phyloP scores from a whole-genome alignment of 2,329 filamentous ascomycete species.

The Fusarium avenaceum region DNA sequence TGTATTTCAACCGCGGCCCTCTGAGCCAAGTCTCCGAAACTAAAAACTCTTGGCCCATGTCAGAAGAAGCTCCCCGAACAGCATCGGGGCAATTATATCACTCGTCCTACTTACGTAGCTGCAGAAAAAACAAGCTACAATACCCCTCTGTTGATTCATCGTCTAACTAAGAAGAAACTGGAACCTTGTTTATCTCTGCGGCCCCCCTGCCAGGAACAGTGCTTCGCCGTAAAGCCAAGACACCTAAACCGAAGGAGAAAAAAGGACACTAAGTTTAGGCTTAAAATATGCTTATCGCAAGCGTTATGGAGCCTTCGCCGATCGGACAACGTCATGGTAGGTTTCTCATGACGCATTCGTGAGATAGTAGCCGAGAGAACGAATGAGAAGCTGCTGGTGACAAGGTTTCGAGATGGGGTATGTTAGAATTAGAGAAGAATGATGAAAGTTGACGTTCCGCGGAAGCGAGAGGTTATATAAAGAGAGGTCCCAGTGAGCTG shows the following conservation, averaged over 20 bases:
- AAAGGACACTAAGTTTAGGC: slow-evolving; percentile 23
- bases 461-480: slow-evolving; percentile 17
- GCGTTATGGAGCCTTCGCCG: slow-evolving; percentile 16
- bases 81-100: background rate
- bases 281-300: slow-evolving; percentile 42
- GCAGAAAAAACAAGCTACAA: slow-evolving; percentile 12
- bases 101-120: background rate
- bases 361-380: background rate
- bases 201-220: background rate
- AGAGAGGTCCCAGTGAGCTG: background rate
- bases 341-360: slow-evolving; percentile 34
- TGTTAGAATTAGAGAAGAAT: slow-evolving; percentile 13
- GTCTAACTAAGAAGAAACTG: background rate
- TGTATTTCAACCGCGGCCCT: slow-evolving; percentile 17
- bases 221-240: background rate
- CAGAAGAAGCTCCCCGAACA: background rate
- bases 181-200: background rate
- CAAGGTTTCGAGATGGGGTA: background rate
- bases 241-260: background rate
- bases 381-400: slow-evolving; percentile 19
- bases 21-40: background rate
- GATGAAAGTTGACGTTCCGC: background rate
- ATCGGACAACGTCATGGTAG: slow-evolving; percentile 38
- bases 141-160: background rate
- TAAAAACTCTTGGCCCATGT: slow-evolving; percentile 27